Conservation (phyloP, 345 rosid species). For the Dovyalis caffra region DNA sequence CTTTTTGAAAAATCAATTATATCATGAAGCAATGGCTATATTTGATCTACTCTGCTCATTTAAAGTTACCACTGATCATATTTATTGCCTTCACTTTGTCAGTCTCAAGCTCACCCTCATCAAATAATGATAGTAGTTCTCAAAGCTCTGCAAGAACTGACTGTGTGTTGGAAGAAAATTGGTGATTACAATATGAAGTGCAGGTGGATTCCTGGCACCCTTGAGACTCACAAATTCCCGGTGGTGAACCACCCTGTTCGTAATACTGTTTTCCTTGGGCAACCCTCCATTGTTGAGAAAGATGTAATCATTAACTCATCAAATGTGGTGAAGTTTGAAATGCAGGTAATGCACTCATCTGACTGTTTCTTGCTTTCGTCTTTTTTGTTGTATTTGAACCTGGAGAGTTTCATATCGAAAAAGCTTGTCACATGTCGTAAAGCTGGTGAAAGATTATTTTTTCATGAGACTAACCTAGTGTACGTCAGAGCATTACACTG, state of each 20-base stretch:
- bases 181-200: conserved; percentile 95
- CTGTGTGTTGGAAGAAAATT: conserved; percentile 90
- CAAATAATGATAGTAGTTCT: conserved; percentile 87
- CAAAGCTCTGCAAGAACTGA: conserved; percentile 78
- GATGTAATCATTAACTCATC: conserved; percentile 43
- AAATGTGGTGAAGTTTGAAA: conserved; percentile 82
- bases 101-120: conserved; percentile 87
- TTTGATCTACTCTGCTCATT: background rate
- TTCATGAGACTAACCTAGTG: no score
- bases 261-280: conserved; percentile 60
- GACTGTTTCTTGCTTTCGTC: background rate
- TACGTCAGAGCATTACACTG: background rate
- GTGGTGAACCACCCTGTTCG: conserved; percentile 45
- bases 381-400: no score
- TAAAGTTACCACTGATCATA: background rate
- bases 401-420: no score
- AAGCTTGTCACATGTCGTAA: no score
- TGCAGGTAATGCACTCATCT: conserved; percentile 54
- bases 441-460: no score
- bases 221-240: conserved; percentile 62
- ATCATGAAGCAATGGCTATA: background rate
- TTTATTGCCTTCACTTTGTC: conserved; percentile 24
- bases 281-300: conserved; percentile 53
- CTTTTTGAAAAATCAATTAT: background rate
- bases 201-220: conserved; percentile 67